phyloP scores from a whole-genome alignment of 1,284 basidiomycete genomes.

The Apiotrichum gracile region DNA sequence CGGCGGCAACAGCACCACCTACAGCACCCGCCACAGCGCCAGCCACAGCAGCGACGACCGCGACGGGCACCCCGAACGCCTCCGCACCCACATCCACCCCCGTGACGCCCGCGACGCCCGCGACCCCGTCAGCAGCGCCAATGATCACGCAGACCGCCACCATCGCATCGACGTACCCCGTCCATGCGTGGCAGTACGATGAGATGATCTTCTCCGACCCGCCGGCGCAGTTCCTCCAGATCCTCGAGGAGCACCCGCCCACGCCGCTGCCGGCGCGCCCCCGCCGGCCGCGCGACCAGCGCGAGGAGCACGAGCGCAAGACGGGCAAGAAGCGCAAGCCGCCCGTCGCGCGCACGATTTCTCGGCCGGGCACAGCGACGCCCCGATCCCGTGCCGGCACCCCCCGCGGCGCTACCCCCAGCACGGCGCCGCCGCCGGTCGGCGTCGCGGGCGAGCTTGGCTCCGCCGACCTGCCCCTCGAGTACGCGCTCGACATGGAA shows the following conservation, averaged over 20 bases:
- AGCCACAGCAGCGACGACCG: not conserved
- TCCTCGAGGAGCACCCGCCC: constrained; percentile 74
- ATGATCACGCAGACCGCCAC: too few species aligned
- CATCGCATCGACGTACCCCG: constrained; percentile 45
- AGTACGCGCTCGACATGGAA: constrained; percentile 77
- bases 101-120: not conserved
- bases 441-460: constrained; percentile 39
- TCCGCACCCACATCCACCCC: constrained; percentile 12
- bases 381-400: constrained; percentile 20
- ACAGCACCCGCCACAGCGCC: not conserved
- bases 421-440: constrained; percentile 46
- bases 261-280: constrained; percentile 67
- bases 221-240: constrained; percentile 76
- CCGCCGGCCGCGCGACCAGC: constrained; percentile 44
- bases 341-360: not conserved
- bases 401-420: constrained; percentile 56
- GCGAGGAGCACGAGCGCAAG: constrained; percentile 26
- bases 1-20: constrained; percentile 4
- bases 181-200: constrained; percentile 99
- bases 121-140: too few species aligned
- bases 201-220: constrained; percentile 97
- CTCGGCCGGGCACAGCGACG: constrained; percentile 11
- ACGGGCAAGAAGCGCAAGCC: constrained; percentile 37
- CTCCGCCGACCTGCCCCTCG: constrained; percentile 53
- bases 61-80: not conserved